Base-by-base conservation (phyloP, 371 early-diverging fungal species). In the Globomyces sp. region DNA sequence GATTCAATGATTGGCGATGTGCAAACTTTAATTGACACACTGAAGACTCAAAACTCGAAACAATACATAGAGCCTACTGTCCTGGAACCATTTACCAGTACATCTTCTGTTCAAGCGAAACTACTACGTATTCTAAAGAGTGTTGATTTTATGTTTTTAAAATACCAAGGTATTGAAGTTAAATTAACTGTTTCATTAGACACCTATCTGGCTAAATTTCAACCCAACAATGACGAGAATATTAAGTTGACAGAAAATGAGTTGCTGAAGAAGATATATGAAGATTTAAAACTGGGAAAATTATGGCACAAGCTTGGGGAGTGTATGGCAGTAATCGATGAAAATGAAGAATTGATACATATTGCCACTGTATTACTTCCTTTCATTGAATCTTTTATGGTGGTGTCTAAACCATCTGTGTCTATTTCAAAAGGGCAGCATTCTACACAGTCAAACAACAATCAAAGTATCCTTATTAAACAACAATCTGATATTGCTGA, bases 371-470 rank as follows among this genome's bases (percentile, higher is more conserved):
- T 95, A 3, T 75, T 98, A 1, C 76, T 98, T 44, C 99, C 99
- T 1, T 71, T 94, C 61, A 94, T 98, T 69, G 99, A 98, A 77
- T 87, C 94, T 2, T 95, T 96, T 69, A 95, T 98, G 96, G 96
- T 97, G 4, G 91, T 97, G 3, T 92, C 92, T 36, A 91, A 90
- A 65, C 82, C 82, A 4, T 77, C 69, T 47, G 77, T 80, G 49
- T 11, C 72, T 36, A 49, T 57, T 42, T 24, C 58, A 47, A 67
- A 68, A 46, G 52, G 49, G 36, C 34, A 46, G 11, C 61, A 36
- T 3, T 41, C 41, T n/a, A 50, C 61, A 4, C 39, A 4, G 3
- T 10, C 48, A 34, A 34, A 39, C 59, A 65, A 44, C 0, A 9
- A n/a, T 2, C 62, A 42, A 65, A 42, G 13, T 59, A 58, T 34